Evolutionary conservation across 1,284 basidiomycete species (phyloP), one percentile per base, ranked within the genome.

Genomic region (Pisolithus thermaeus): DNA sequence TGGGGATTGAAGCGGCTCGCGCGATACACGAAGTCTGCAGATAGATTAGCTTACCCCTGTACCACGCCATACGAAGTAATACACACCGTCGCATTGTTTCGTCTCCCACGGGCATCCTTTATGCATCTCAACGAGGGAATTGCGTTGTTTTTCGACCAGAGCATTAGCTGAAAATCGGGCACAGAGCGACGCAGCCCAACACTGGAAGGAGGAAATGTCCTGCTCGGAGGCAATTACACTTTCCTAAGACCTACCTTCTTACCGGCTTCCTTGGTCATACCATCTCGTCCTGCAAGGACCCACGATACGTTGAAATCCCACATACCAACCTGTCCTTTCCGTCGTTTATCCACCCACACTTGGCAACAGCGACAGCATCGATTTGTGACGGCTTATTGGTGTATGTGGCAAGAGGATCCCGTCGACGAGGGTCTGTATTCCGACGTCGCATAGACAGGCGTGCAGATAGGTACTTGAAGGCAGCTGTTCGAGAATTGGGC

Each of bases 331-430:
- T 75, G 54, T 89, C 86, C 64, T 86, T 89, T 41, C 84, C 85
- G 44, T 87, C 79, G 56, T 89, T 89, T n/a, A 78, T 71, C 89
- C 88, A 91, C 1, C 88, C 88, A 60, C 83, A 87, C 62, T 79
- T 84, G 0, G 87, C 75, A 1, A 88, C 87, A 22, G 87, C 81
- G 9, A 89, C 85, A 1, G 88, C 83, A 55, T 91, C 81, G 30
- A 90, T 82, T 11, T 74, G 70, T 2, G 77, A 50, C 0, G 88
- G 87, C 63, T 91, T 91, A 57, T 84, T 86, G 20, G 83, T 74
- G 58, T 90, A 91, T 0, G 88, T 90, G 7, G 84, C 70, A 18
- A 90, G 75, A 87, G 1, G 83, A 86, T 1, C 77, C 65, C 6
- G 78, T 77, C 9, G 87, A 90, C 3, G 87, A 88, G 4, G 89